Evolutionary conservation across 176 grass and related monocot genomes (phyloP).

Genomic region (Leersia perrieri): DNA sequence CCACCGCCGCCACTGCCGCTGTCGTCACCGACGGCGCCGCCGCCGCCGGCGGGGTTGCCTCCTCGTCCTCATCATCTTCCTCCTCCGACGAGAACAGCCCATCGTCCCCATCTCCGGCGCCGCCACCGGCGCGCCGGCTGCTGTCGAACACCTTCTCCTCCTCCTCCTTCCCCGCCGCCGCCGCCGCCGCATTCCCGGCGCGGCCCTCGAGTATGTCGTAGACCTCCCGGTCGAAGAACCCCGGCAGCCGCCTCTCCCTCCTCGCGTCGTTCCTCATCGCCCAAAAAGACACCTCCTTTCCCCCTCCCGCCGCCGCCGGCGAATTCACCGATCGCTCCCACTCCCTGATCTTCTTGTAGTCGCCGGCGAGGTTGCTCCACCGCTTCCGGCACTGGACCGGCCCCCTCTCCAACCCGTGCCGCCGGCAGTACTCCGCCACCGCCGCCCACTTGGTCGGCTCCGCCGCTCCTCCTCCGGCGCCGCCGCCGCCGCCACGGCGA

Average conservation of each 20-base stretch:
- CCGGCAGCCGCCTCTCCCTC: slow-evolving; percentile 75
- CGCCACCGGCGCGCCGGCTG: neutral
- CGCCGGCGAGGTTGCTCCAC: slow-evolving; percentile 96
- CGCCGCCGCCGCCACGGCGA: neutral
- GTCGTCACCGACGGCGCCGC: too few relatives aligned
- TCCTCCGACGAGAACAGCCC: slow-evolving; percentile 37
- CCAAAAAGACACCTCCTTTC: slow-evolving; percentile 77
- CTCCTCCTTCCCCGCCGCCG: slow-evolving; percentile 6
- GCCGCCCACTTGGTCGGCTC: slow-evolving; percentile 96
- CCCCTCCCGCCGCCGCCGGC: neutral
- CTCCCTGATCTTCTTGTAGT: slow-evolving; percentile 99
- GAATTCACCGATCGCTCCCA: slow-evolving; percentile 57
- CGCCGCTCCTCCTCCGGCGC: neutral
- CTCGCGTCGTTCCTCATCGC: slow-evolving; percentile 85
- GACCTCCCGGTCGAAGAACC: slow-evolving; percentile 94
- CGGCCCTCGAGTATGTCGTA: slow-evolving; percentile 87
- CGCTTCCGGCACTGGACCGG: slow-evolving; percentile 94
- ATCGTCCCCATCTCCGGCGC: neutral
- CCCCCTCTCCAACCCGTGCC: slow-evolving; percentile 75
- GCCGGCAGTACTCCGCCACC: slow-evolving; percentile 78
- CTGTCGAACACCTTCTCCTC: neutral
- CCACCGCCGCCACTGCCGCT: neutral
- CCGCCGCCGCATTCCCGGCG: slow-evolving; percentile 9
- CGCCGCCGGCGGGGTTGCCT: neutral
- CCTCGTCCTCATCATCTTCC: slow-evolving; percentile 32